Evolutionary conservation across 2,329 filamentous ascomycete genomes (phyloP).

Genomic region (Helotiales sp.): DNA sequence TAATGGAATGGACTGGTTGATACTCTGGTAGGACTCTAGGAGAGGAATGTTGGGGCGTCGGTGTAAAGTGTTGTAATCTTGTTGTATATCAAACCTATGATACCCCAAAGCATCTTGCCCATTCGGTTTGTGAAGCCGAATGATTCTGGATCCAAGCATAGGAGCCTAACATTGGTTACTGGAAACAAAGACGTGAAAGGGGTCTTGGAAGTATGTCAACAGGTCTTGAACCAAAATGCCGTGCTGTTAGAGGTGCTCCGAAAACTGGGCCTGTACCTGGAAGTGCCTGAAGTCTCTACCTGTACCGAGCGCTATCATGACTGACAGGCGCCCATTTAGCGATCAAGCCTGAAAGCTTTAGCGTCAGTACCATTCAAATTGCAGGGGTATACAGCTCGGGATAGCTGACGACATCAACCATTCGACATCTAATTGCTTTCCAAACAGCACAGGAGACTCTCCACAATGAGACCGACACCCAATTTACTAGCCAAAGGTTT

Average conservation of each 20-base stretch:
- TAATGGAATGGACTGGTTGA: background rate
- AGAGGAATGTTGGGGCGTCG: background rate
- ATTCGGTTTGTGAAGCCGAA: background rate
- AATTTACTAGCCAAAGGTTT: conserved; percentile 57
- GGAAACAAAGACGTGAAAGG: too few species aligned
- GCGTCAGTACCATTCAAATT: background rate
- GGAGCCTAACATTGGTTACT: background rate
- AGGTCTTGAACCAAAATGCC: too few species aligned
- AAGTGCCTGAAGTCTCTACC: background rate
- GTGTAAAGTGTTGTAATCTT: conserved; percentile 2
- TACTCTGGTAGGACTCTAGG: background rate
- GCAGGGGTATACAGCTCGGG: background rate
- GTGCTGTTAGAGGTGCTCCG: too few species aligned
- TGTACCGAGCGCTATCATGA: background rate
- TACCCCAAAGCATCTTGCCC: background rate
- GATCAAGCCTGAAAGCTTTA: background rate
- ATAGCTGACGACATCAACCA: conserved; percentile 9
- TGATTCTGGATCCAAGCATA: background rate
- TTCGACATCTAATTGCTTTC: background rate
- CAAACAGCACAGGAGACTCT: background rate
- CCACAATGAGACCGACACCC: conserved; percentile 55
- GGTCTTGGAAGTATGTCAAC: too few species aligned
- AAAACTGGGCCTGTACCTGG: too few species aligned
- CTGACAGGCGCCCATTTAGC: background rate
- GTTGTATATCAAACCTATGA: conserved; percentile 11